phyloP scores from a whole-genome alignment of 106 monocot genomes.

The Agapanthus africanus region DNA sequence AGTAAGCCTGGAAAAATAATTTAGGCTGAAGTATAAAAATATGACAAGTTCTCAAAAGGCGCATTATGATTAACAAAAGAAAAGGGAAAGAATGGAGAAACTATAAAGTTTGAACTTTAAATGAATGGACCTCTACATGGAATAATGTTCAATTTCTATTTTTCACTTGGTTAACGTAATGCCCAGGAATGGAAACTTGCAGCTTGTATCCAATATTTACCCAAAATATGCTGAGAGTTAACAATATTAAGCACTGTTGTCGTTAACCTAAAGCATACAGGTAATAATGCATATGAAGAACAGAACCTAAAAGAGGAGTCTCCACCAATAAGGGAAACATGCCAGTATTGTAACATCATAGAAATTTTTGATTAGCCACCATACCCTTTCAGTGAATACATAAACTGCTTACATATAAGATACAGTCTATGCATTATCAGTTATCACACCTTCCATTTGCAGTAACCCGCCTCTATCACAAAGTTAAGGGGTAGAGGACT shows the following conservation, averaged over 20 bases:
- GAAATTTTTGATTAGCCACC: not conserved
- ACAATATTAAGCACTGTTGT: not conserved
- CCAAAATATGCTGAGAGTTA: not conserved
- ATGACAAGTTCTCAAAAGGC: not conserved
- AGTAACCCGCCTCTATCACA: not conserved
- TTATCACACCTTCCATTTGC: not conserved
- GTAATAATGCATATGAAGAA: not conserved
- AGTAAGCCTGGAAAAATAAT: not conserved
- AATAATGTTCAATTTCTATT: not conserved
- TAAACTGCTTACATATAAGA: not conserved
- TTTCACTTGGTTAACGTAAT: slow-evolving; percentile 5
- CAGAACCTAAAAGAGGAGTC: not conserved
- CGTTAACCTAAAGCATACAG: not conserved
- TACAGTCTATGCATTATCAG: not conserved
- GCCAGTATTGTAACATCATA: not conserved
- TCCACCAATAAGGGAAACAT: not conserved
- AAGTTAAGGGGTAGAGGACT: too few species aligned
- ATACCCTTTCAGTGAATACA: not conserved
- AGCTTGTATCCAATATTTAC: not conserved
- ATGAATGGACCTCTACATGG: not conserved
- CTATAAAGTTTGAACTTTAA: not conserved
- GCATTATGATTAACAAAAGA: not conserved
- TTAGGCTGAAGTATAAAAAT: not conserved
- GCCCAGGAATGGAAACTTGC: not conserved
- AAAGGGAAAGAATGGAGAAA: not conserved